phyloP scores from a whole-genome alignment of 805 yeast genomes.

The Pichia heedii region DNA sequence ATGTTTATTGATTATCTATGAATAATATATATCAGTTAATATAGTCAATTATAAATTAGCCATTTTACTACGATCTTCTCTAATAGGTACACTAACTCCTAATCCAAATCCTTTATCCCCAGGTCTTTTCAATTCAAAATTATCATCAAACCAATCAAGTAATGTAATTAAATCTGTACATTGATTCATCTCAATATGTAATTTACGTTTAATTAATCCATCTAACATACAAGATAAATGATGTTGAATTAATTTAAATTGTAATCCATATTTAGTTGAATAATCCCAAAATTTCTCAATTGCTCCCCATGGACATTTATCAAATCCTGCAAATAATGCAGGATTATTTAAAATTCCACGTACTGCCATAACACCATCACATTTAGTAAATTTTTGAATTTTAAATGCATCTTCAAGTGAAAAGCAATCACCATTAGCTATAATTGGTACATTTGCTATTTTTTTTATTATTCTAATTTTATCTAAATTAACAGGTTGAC shows the following conservation, averaged over 20 bases:
- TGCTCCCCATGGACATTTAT: slow-evolving; percentile 82
- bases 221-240: slow-evolving; percentile 85
- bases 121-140: slow-evolving; percentile 56
- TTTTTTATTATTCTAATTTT: slow-evolving; percentile 64
- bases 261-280: slow-evolving; percentile 72
- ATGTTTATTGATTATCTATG: no score
- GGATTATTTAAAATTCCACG: slow-evolving; percentile 85
- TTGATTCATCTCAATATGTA: slow-evolving; percentile 57
- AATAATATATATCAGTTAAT: no score
- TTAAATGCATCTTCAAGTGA: slow-evolving; percentile 49
- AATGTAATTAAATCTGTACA: slow-evolving; percentile 49
- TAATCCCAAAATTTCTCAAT: slow-evolving; percentile 77
- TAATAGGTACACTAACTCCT: slow-evolving; percentile 20
- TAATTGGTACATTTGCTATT: slow-evolving; percentile 61
- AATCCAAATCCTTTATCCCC: slow-evolving; percentile 66
- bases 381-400: slow-evolving; percentile 61
- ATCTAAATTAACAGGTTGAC: slow-evolving; percentile 73
- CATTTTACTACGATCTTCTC: slow-evolving; percentile 5
- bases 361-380: slow-evolving; percentile 93
- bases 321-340: slow-evolving; percentile 69
- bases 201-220: slow-evolving; percentile 35
- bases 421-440: slow-evolving; percentile 98
- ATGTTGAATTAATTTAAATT: slow-evolving; percentile 76
- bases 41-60: slow-evolving; percentile 6
- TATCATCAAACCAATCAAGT: slow-evolving; percentile 72